phyloP scores from a whole-genome alignment of 179 eudicot species.

The Corrigiola litoralis region DNA sequence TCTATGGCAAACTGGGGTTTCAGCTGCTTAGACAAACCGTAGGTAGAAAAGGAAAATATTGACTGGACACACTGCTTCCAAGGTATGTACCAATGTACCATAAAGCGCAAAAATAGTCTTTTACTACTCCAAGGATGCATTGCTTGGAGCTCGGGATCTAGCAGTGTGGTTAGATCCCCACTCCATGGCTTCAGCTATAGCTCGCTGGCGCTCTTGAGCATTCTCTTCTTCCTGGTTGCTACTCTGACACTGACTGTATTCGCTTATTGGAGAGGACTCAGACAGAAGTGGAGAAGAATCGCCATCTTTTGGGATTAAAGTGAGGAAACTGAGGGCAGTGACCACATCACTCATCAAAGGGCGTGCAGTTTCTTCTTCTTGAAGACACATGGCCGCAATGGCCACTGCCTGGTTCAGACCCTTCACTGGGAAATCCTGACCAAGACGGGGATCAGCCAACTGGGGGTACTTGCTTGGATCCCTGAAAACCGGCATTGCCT shows the following conservation, averaged over 20 bases:
- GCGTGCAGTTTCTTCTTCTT: slow-evolving; percentile 61
- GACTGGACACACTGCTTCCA: neutral
- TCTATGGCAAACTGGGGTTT: neutral
- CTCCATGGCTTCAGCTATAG: slow-evolving; percentile 67
- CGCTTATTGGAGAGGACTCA: slow-evolving; percentile 22
- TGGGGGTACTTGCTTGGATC: slow-evolving; percentile 51
- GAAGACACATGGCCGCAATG: slow-evolving; percentile 88
- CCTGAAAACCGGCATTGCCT: slow-evolving; percentile 77
- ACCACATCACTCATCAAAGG: slow-evolving; percentile 87
- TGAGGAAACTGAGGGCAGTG: slow-evolving; percentile 67
- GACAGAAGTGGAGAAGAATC: slow-evolving; percentile 21
- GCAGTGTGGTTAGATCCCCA: slow-evolving; percentile 53
- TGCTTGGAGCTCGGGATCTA: slow-evolving; percentile 21
- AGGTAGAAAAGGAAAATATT: neutral
- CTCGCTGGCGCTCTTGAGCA: slow-evolving; percentile 38
- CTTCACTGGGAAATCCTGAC: slow-evolving; percentile 53
- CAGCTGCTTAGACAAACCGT: neutral
- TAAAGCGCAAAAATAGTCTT: neutral
- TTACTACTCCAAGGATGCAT: slow-evolving; percentile 18
- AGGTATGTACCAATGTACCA: neutral
- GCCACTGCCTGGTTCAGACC: slow-evolving; percentile 84
- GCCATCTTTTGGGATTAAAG: slow-evolving; percentile 23
- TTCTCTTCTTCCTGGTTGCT: slow-evolving; percentile 13
- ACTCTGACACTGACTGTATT: slow-evolving; percentile 8
- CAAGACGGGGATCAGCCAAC: slow-evolving; percentile 66